Evolutionary conservation across 257 asterid genomes (phyloP).

Genomic region (Solanum acaule): DNA sequence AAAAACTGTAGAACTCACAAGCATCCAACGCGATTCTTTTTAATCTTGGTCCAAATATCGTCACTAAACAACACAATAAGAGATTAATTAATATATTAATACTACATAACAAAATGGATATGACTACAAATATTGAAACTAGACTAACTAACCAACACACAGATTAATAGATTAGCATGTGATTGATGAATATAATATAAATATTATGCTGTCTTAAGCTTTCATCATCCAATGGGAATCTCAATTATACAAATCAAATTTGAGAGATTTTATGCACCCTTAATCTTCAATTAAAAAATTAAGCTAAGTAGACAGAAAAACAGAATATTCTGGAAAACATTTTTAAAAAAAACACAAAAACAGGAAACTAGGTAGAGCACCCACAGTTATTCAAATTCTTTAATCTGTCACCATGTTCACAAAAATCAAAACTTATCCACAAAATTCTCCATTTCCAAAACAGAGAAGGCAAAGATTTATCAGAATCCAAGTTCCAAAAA

Average conservation of each 20-base stretch:
- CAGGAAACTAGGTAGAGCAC: constrained; percentile 33
- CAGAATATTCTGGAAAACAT: constrained; percentile 20
- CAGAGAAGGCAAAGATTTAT: background rate
- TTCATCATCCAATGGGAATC: constrained; percentile 53
- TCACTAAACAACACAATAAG: constrained; percentile 20
- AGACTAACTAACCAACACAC: constrained; percentile 21
- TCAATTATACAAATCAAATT: constrained; percentile 29
- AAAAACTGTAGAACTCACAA: constrained; percentile 12
- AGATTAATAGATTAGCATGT: constrained; percentile 57
- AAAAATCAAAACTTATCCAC: background rate
- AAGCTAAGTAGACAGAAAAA: constrained; percentile 17
- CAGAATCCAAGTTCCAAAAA: background rate
- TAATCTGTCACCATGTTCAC: background rate
- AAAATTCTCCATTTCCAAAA: background rate
- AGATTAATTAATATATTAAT: constrained; percentile 28
- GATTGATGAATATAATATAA: constrained; percentile 41
- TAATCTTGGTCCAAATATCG: constrained; percentile 41
- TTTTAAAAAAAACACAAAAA: constrained; percentile 15
- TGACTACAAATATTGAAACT: constrained; percentile 22
- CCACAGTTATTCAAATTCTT: constrained; percentile 5
- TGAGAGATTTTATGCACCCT: constrained; percentile 38
- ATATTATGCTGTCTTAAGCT: constrained; percentile 34
- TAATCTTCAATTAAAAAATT: constrained; percentile 21
- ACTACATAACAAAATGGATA: constrained; percentile 19
- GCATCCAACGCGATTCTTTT: constrained; percentile 25